Percentiles rank a stretch among this genome's conserved stretches.
These are phyloP conservation scores for Tulasnella sp. DNA, from an alignment of 768 basidiomycete species.

Conservation along the genomic window DNA sequence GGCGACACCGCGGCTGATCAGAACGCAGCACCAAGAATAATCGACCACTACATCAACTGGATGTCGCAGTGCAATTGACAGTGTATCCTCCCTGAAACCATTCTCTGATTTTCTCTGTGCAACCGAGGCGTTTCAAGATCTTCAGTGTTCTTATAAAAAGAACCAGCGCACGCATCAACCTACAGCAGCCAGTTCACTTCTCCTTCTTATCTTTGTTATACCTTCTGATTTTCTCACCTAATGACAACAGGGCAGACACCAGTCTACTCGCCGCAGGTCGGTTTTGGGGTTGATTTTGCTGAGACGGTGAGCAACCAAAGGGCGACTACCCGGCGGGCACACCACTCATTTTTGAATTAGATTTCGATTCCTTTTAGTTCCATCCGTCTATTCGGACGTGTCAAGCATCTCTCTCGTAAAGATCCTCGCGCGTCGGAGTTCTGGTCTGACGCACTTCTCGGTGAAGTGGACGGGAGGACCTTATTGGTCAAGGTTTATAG, in stretches of 20 bases:
- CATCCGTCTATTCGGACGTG: neutral
- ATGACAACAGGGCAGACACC: neutral
- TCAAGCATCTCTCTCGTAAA: neutral
- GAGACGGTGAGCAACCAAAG: neutral
- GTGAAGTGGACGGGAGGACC: neutral
- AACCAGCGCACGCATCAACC: too few relatives aligned
- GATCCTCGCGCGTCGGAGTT: neutral
- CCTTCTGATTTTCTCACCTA: too few relatives aligned
- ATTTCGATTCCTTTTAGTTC: neutral
- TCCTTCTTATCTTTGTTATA: too few relatives aligned
- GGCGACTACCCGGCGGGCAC: neutral
- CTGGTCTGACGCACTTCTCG: neutral
- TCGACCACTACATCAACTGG: too few relatives aligned
- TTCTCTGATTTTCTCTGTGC: too few relatives aligned
- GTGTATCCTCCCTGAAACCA: too few relatives aligned
- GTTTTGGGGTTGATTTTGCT: neutral
- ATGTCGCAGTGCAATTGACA: too few relatives aligned
- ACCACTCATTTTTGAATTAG: neutral
- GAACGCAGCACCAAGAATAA: too few relatives aligned
- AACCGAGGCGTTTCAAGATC: too few relatives aligned
- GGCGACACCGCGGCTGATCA: too few relatives aligned
- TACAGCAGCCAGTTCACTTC: too few relatives aligned
- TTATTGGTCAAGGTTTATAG: neutral
- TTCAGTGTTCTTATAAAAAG: too few relatives aligned
- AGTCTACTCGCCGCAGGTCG: neutral